Conservation (phyloP, 2,329 filamentous ascomycete species). For the Beauveria varroae region DNA sequence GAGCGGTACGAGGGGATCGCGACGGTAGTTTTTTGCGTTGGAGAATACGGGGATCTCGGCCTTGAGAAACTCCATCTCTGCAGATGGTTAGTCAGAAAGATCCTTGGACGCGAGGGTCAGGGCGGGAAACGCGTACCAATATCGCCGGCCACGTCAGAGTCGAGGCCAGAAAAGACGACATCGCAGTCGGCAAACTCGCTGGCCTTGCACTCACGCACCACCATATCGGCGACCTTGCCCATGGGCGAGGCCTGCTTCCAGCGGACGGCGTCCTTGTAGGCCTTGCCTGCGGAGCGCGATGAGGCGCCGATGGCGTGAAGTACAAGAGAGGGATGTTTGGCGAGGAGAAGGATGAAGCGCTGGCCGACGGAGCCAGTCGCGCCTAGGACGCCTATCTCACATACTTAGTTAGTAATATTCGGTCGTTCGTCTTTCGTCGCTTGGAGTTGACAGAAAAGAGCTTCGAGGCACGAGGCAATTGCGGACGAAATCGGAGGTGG, state of each 20-base stretch:
- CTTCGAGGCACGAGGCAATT: neutral
- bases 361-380: conserved; percentile 93
- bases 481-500: conserved; percentile 8
- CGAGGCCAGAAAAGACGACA: conserved; percentile 85
- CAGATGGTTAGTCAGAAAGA: conserved; percentile 1
- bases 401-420: neutral
- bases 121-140: conserved; percentile 55
- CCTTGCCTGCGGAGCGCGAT: conserved; percentile 81
- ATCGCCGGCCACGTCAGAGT: conserved; percentile 86
- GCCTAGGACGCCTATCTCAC: conserved; percentile 61
- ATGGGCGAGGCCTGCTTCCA: conserved; percentile 93
- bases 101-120: neutral
- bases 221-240: conserved; percentile 68
- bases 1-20: conserved; percentile 81
- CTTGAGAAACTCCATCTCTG: conserved; percentile 85
- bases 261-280: conserved; percentile 85
- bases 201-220: conserved; percentile 79
- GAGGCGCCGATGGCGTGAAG: conserved; percentile 88
- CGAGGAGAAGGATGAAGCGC: conserved; percentile 87
- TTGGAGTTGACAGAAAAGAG: neutral
- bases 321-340: conserved; percentile 77
- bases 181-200: conserved; percentile 84
- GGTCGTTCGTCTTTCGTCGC: too few species aligned
- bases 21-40: conserved; percentile 96
- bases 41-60: conserved; percentile 89